A percentile compares a stretch with the other conserved stretches of the same genome.
phyloP scores from a whole-genome alignment of 1,284 basidiomycete genomes.

The Neolentinus lepideus region DNA sequence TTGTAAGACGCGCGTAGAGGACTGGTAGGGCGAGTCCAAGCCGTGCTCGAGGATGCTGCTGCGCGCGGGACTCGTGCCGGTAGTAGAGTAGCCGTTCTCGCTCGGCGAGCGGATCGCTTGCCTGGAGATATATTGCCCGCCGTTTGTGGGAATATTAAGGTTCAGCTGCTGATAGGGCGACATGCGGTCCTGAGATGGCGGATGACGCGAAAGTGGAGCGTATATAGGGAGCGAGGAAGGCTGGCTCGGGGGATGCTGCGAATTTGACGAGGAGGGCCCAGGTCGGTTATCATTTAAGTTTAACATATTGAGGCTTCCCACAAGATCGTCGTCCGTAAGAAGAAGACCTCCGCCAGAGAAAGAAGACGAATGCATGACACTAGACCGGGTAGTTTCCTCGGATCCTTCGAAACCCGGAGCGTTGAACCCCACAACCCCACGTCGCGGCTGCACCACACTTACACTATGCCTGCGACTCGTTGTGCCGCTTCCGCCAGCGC shows the following conservation, averaged over 20 bases:
- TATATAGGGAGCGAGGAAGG: slow-evolving; percentile 66
- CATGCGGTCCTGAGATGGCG: slow-evolving; percentile 39
- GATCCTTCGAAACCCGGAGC: slow-evolving; percentile 40
- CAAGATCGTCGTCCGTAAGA: slow-evolving; percentile 78
- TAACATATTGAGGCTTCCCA: slow-evolving; percentile 59
- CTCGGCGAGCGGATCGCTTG: slow-evolving; percentile 52
- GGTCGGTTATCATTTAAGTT: slow-evolving; percentile 40
- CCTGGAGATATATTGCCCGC: slow-evolving; percentile 33
- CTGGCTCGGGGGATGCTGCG: slow-evolving; percentile 43
- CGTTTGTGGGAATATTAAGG: slow-evolving; percentile 38
- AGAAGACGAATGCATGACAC: slow-evolving; percentile 17
- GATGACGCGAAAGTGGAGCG: slow-evolving; percentile 58
- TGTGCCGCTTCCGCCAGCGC: slow-evolving; percentile 63
- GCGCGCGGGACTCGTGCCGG: slow-evolving; percentile 28
- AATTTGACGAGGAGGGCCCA: slow-evolving; percentile 26
- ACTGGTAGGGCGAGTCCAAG: slow-evolving; percentile 4
- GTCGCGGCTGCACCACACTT: slow-evolving; percentile 72
- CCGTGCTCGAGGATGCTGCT: neutral
- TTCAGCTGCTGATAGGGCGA: slow-evolving; percentile 54
- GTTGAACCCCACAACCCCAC: slow-evolving; percentile 62
- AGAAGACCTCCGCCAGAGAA: slow-evolving; percentile 43
- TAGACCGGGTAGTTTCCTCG: slow-evolving; percentile 35
- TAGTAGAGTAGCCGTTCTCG: slow-evolving; percentile 39
- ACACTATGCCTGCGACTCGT: slow-evolving; percentile 83
- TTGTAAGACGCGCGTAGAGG: slow-evolving; percentile 7